Conservation (phyloP, 768 basidiomycete species). For the Coprinopsis strossmayeri region DNA sequence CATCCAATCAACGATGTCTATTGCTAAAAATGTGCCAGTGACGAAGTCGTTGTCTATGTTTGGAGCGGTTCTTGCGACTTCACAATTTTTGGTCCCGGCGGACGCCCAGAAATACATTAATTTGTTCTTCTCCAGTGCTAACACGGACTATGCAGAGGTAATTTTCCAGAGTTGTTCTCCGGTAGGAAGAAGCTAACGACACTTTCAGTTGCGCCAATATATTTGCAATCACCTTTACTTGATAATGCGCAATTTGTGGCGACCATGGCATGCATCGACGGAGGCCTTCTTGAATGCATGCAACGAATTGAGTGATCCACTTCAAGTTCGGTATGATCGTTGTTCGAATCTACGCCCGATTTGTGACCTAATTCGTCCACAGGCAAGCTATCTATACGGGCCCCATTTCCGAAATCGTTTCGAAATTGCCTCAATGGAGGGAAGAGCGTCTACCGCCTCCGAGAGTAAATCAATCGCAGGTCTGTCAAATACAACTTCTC, state of each 20-base stretch:
- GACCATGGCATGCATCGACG: conserved; percentile 55
- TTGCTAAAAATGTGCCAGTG: conserved; percentile 37
- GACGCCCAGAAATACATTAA: conserved; percentile 63
- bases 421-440: conserved; percentile 61
- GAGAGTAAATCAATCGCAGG: conserved; percentile 76
- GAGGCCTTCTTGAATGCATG: conserved; percentile 54
- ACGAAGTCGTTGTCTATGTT: conserved; percentile 67
- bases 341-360: no score
- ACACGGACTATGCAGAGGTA: conserved; percentile 85
- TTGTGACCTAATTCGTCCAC: no score
- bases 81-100: conserved; percentile 61
- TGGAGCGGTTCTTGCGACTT: conserved; percentile 57
- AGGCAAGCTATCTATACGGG: conserved; percentile 53
- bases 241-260: conserved; percentile 58
- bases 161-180: neutral
- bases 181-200: conserved; percentile 5
- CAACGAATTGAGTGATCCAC: conserved; percentile 42
- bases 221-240: conserved; percentile 61
- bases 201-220: conserved; percentile 54
- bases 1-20: neutral
- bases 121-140: conserved; percentile 66
- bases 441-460: conserved; percentile 78
- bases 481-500: conserved; percentile 13
- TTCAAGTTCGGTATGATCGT: conserved; percentile 65
- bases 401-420: conserved; percentile 50